phyloP scores from a whole-genome alignment of 352 stramenopile species.

The Pythium dissotocum region DNA sequence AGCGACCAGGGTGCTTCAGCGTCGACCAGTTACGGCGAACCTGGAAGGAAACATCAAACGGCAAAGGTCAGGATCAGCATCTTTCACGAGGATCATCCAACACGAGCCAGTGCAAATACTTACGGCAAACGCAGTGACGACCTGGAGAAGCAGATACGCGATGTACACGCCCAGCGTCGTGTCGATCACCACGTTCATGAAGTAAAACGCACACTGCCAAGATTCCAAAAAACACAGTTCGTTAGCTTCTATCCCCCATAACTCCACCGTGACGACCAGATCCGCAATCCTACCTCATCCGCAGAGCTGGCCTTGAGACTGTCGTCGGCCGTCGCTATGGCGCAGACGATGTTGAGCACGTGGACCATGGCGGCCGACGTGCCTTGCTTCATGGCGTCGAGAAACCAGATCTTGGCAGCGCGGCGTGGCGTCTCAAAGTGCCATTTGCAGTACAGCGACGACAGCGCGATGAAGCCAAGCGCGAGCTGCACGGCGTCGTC shows the following conservation, averaged over 20 bases:
- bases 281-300: slow-evolving; percentile 48
- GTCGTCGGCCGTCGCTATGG: slow-evolving; percentile 69
- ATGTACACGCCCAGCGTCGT: slow-evolving; percentile 83
- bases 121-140: neutral
- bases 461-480: slow-evolving; percentile 75
- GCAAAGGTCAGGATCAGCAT: too few species aligned
- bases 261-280: neutral
- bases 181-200: slow-evolving; percentile 87
- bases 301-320: slow-evolving; percentile 48
- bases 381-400: slow-evolving; percentile 85
- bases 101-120: too few species aligned
- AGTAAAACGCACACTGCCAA: slow-evolving; percentile 79
- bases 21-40: slow-evolving; percentile 55
- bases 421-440: slow-evolving; percentile 66
- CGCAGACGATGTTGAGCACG: slow-evolving; percentile 77
- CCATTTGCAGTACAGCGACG: slow-evolving; percentile 78
- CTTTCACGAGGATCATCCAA: too few species aligned
- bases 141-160: slow-evolving; percentile 72
- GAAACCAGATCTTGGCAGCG: slow-evolving; percentile 72
- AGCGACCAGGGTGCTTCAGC: slow-evolving; percentile 63
- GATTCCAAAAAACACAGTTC: slow-evolving; percentile 1
- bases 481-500: slow-evolving; percentile 77
- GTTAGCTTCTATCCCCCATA: neutral
- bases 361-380: slow-evolving; percentile 78
- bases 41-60: slow-evolving; percentile 25